A percentile compares a stretch with the other conserved stretches of the same genome.
Evolutionary conservation across 176 grass and related monocot genomes (phyloP).

Genomic region (Phyllostachys edulis): DNA sequence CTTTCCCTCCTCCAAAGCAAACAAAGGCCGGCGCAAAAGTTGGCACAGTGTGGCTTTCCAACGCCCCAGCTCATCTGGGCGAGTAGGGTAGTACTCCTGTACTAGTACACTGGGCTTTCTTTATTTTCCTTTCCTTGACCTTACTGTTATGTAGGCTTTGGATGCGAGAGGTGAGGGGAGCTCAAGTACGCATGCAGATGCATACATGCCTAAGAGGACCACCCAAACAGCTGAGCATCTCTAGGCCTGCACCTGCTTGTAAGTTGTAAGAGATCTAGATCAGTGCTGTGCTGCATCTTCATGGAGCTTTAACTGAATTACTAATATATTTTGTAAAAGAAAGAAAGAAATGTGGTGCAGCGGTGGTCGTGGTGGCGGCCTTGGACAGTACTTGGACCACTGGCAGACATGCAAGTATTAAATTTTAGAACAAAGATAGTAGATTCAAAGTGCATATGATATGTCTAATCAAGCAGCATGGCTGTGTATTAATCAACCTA

Average conservation of each 20-base stretch:
- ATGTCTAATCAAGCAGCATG: conserved; percentile 30
- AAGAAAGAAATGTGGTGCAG: neutral
- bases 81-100: neutral
- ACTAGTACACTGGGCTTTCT: neutral
- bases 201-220: conserved; percentile 41
- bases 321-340: neutral
- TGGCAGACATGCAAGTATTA: conserved; percentile 26
- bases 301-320: neutral
- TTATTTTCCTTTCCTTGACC: neutral
- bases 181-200: conserved; percentile 34
- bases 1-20: neutral
- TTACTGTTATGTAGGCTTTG: conserved; percentile 11
- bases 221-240: conserved; percentile 40
- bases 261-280: conserved; percentile 18
- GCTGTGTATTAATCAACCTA: neutral
- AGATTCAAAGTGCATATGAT: conserved; percentile 21
- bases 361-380: neutral
- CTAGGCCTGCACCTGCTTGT: conserved; percentile 34
- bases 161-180: conserved; percentile 37
- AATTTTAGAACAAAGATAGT: neutral
- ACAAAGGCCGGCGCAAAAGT: neutral
- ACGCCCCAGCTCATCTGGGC: neutral
- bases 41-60: neutral
- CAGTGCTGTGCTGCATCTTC: conserved; percentile 8
- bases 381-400: conserved; percentile 30